Base-by-base conservation (phyloP, 208 protist genomes). In the Trypanosoma lewisi region DNA sequence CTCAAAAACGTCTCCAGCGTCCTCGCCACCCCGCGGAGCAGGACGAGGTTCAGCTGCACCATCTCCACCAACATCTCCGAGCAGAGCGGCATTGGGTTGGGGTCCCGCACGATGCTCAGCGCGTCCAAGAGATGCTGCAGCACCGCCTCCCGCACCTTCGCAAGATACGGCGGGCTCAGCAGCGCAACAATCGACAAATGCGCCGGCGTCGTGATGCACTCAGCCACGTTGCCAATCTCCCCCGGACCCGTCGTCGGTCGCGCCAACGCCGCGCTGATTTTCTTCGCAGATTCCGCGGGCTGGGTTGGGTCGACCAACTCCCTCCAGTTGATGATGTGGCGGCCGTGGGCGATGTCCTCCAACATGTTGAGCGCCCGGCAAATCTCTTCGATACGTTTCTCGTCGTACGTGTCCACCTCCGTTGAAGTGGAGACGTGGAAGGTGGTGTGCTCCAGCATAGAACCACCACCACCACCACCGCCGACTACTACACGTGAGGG, bases 1-100 rank as follows among this genome's bases (percentile, higher is more conserved):
- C 45, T 49, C 12, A 95, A 69, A 49, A 89, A 73, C 30, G 60
- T 52, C 23, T 91, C 85, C 4, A 95, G 61, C 16, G 73, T 71
- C 6, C 60, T 70, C 14, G 69, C 78, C 14, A 90, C 70, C 4
- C 84, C 82, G 4, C 61, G 53, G 12, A 82, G 51, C 4, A 74
- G 76, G n/a, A 95, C 82, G 11, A 88, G 72, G 45, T 80, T 67
- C 21, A 83, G 60, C 12, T 50, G 36, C n/a, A 72, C 55, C 75
- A 95, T 79, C 58, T 77, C 73, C 19, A 70, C 68, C 14, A 95
- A 47, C 76, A 80, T 83, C 8, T 80, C 77, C 0, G 75, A 77
- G 44, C 64, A 75, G 5, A 67, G 12, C 34, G 71, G 60, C 63
- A 80, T 72, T 28, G 73, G 71, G 9, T 68, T 11, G 8, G 50